Conservation (phyloP, 345 rosid species). For the Rhodamnia rubescens region DNA sequence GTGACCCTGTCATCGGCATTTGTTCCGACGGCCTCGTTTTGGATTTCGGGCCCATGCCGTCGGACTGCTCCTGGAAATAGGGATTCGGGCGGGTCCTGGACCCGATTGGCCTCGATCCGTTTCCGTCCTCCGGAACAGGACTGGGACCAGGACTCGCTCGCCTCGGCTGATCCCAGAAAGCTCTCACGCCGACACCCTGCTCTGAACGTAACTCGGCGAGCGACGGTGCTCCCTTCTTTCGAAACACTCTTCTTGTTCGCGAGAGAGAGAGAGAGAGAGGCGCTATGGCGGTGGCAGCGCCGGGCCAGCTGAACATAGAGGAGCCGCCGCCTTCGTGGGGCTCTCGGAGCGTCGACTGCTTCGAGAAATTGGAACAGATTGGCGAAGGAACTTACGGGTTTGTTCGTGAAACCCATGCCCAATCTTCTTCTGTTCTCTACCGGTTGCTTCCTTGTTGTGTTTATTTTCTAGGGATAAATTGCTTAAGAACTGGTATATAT, state of each 20-base stretch:
- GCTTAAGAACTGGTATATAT: background rate
- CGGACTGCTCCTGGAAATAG: too few species aligned
- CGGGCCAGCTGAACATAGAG: constrained; percentile 37
- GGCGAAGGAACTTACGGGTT: constrained; percentile 63
- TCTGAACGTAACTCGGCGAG: background rate
- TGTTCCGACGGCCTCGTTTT: background rate
- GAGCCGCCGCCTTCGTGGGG: constrained; percentile 41
- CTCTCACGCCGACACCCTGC: background rate
- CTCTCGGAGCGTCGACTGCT: constrained; percentile 51
- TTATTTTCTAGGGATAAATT: background rate
- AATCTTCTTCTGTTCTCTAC: background rate
- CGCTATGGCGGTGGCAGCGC: constrained; percentile 31
- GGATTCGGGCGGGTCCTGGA: background rate
- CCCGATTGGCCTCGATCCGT: background rate
- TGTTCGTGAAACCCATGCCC: background rate
- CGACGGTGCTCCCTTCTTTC: background rate
- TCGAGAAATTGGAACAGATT: constrained; percentile 49
- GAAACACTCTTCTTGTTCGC: background rate
- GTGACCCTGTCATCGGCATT: background rate
- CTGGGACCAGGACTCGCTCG: background rate
- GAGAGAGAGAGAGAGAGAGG: background rate
- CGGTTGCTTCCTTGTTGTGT: background rate
- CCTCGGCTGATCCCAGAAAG: background rate
- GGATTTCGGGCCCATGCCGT: background rate
- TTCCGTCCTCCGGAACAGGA: background rate